Evolutionary conservation across 306 rosid species (phyloP).

Genomic region (Casuarina equisetifolia): DNA sequence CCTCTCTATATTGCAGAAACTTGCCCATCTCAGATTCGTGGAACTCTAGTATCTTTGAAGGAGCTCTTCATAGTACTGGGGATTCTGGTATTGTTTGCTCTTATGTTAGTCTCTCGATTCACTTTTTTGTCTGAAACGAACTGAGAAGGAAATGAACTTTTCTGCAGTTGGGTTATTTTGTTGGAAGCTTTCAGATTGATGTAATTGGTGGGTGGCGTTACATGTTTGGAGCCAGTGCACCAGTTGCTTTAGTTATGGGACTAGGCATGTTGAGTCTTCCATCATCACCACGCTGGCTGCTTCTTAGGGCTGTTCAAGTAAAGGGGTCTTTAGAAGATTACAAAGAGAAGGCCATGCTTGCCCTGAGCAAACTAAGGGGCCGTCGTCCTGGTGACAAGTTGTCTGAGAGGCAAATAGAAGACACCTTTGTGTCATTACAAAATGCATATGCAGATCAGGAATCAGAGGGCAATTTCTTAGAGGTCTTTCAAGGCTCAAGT

Average conservation of each 20-base stretch:
- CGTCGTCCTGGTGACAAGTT: slow-evolving; percentile 71
- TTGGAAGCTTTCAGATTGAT: slow-evolving; percentile 82
- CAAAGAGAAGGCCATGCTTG: slow-evolving; percentile 66
- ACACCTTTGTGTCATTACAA: slow-evolving; percentile 63
- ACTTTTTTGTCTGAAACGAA: slow-evolving; percentile 20
- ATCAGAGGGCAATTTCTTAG: slow-evolving; percentile 79
- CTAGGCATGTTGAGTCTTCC: slow-evolving; percentile 86
- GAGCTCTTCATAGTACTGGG: slow-evolving; percentile 97
- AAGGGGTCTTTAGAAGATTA: slow-evolving; percentile 66
- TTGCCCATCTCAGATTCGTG: slow-evolving; percentile 89
- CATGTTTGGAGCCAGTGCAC: slow-evolving; percentile 89
- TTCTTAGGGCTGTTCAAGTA: slow-evolving; percentile 95
- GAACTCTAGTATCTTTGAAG: slow-evolving; percentile 88
- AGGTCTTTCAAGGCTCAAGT: slow-evolving; percentile 91
- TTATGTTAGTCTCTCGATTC: slow-evolving; percentile 15
- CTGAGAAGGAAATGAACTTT: slow-evolving; percentile 25
- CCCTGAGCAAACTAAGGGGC: slow-evolving; percentile 79
- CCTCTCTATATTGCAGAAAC: slow-evolving; percentile 98
- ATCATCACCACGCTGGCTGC: slow-evolving; percentile 92
- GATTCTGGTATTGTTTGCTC: slow-evolving; percentile 65
- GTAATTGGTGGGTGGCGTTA: slow-evolving; percentile 89
- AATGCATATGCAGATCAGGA: slow-evolving; percentile 70
- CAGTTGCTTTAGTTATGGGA: slow-evolving; percentile 84
- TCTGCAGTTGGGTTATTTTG: slow-evolving; percentile 83
- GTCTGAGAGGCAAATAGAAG: slow-evolving; percentile 85